phyloP scores from a whole-genome alignment of 169 alveolate genomes.

The Plasmodium chabaudi region DNA sequence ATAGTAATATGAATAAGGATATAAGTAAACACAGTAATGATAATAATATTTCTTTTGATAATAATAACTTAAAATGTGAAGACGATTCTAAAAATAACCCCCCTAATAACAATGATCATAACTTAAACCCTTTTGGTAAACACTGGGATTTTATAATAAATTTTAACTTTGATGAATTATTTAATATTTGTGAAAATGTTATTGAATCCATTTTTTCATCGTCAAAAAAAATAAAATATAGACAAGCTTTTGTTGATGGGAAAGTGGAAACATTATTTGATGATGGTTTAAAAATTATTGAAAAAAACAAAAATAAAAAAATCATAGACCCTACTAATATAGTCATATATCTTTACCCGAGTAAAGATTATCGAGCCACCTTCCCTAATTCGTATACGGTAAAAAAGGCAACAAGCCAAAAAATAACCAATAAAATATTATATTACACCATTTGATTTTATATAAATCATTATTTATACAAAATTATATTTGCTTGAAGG shows the following conservation, averaged over 20 bases:
- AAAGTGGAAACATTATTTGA: conserved; percentile 77
- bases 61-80: not conserved
- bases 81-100: not conserved
- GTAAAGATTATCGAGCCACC: conserved; percentile 59
- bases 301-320: conserved; percentile 74
- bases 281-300: conserved; percentile 74
- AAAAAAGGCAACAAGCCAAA: not conserved
- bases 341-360: conserved; percentile 63
- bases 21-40: not conserved
- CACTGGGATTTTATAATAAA: conserved; percentile 60
- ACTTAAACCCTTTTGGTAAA: conserved; percentile 71
- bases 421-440: not conserved
- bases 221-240: conserved; percentile 72
- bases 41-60: not conserved
- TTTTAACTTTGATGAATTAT: conserved; percentile 72
- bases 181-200: conserved; percentile 69
- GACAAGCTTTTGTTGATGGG: conserved; percentile 76
- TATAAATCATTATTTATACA: too few relatives aligned
- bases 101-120: not conserved
- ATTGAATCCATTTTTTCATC: conserved; percentile 68
- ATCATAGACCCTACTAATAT: conserved; percentile 58
- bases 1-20: too few relatives aligned
- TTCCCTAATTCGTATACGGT: conserved; percentile 75
- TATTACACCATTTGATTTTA: too few relatives aligned
- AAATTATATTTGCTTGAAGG: too few relatives aligned